These are phyloP conservation scores for Solanum hybrid DNA, from an alignment of 305 asterid species.

Conservation along the genomic window DNA sequence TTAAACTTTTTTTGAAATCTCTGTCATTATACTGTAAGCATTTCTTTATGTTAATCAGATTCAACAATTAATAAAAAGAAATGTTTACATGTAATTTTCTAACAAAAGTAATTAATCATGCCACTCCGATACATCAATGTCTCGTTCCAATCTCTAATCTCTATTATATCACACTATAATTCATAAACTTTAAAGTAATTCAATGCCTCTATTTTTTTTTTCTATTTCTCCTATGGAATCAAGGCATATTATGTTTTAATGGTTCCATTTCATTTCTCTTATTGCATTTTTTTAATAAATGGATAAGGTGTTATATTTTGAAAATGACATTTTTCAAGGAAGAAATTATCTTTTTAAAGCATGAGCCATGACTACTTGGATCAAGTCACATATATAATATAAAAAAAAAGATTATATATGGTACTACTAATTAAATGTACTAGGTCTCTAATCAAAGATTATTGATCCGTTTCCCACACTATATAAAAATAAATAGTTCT, in stretches of 20 bases:
- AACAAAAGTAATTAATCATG: background rate
- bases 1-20: background rate
- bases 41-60: background rate
- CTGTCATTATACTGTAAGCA: background rate
- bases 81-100: background rate
- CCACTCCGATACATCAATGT: background rate
- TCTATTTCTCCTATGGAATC: background rate
- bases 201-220: background rate
- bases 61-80: background rate
- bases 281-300: background rate
- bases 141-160: background rate
- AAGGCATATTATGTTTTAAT: background rate
- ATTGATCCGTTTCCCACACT: background rate
- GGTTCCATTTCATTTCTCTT: background rate
- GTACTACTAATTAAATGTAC: background rate
- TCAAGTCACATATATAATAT: too few relatives aligned
- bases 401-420: background rate
- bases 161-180: background rate
- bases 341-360: background rate
- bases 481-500: background rate
- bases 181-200: background rate
- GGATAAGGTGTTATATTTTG: background rate
- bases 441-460: background rate
- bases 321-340: background rate
- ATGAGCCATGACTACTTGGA: background rate